phyloP scores from a whole-genome alignment of 305 asterid genomes.

The Solanum chacoense region DNA sequence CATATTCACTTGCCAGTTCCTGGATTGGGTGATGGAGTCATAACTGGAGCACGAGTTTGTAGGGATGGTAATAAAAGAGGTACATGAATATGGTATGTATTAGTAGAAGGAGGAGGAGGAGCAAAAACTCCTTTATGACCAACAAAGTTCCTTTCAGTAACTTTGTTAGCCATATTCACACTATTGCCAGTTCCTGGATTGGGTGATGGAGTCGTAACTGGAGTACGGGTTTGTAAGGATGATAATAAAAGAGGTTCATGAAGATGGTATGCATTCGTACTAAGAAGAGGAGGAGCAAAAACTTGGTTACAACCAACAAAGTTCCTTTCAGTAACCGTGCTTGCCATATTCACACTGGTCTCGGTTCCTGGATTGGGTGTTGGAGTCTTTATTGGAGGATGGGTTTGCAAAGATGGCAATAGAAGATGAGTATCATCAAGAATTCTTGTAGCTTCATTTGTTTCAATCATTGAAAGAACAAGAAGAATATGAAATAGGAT shows the following conservation, averaged over 20 bases:
- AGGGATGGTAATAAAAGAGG: not conserved
- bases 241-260: not conserved
- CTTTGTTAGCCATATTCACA: constrained; percentile 5
- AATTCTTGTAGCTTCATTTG: not conserved
- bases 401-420: not conserved
- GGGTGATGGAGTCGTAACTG: not conserved
- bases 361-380: constrained; percentile 17
- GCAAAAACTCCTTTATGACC: not conserved
- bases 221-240: not conserved
- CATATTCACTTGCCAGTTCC: constrained; percentile 12
- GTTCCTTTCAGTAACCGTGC: constrained; percentile 6
- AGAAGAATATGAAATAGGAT: not conserved
- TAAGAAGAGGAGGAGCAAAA: not conserved
- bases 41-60: not conserved
- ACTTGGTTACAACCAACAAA: constrained; percentile 11
- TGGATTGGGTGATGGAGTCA: constrained; percentile 5
- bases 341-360: not conserved
- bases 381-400: not conserved
- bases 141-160: not conserved
- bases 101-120: not conserved
- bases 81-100: constrained; percentile 9
- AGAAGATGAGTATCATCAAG: not conserved
- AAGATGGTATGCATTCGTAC: constrained; percentile 7
- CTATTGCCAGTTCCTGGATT: constrained; percentile 17
- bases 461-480: not conserved